Evolutionary conservation across 1,284 basidiomycete species (phyloP), one percentile per base, ranked within the genome.

Genomic region (Cutaneotrichosporon dermatis): DNA sequence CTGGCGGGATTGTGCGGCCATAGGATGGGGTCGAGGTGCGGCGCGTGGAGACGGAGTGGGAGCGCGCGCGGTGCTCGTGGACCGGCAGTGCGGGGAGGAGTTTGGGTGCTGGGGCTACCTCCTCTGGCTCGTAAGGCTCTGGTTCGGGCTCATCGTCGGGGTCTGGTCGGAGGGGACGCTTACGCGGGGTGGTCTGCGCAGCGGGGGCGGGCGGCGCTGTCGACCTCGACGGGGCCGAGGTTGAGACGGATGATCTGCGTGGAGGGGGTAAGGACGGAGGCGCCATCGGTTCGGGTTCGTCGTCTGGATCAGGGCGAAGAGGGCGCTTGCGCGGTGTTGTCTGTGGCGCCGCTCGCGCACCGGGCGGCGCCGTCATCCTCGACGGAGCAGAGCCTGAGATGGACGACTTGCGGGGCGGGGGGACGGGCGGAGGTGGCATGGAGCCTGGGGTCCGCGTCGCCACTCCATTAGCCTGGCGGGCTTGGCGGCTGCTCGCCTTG

Each of bases 261-360:
- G n/a, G n/a, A n/a, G n/a, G n/a, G n/a, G n/a, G n/a, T n/a, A n/a
- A n/a, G n/a, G n/a, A n/a, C n/a, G n/a, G n/a, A n/a, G n/a, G n/a
- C n/a, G n/a, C n/a, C n/a, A n/a, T n/a, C n/a, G n/a, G n/a, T n/a
- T n/a, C 46, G 11, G 46, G 46, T 5, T 51, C 49, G 11, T n/a
- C 37, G 9, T 51, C 50, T 6, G 37, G 37, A 39, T 25, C 36
- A 3, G 34, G 49, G 6, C 16, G 37, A 15, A 15, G 50, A 2
- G 15, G 9, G 4, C 50, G 50, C 15, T 51, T 51, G 16, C 50
- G 50, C 11, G 62, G 61, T 6, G 62, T 54, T 4, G 51, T 61
- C 10, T 35, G 35, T 4, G 44, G 54, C 4, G 54, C 11, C 43
- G 12, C 2, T 40, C 39, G 6, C 43, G 43, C 4, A n/a, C 4